Base-by-base conservation (phyloP, 768 basidiomycete genomes). In the Russula griseocarnosa region DNA sequence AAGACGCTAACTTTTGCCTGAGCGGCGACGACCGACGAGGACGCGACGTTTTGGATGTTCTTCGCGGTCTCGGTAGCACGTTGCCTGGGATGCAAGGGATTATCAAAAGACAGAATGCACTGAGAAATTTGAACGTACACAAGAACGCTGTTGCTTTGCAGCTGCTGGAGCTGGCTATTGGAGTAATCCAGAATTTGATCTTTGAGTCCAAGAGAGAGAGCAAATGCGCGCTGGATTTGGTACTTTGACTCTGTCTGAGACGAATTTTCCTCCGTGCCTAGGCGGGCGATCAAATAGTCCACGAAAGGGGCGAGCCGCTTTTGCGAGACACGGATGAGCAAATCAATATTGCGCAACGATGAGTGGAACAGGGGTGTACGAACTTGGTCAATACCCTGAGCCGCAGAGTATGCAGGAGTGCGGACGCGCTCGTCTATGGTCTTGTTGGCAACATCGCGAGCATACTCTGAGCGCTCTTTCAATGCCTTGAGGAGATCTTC, bases 261-360 rank as follows among this genome's bases (percentile, higher is more conserved):
- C 34, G 82, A 76, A 20, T 77, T 78, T 38, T 81, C 79, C 54
- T 83, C 76, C 52, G 74, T 77, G 72, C 82, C 81, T 59, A 81
- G 75, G 77, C 26, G 74, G 61, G 50, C 60, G 47, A 63, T 85
- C 60, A 92, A 77, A 69, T 83, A 86, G 71, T 92, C 83, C 38
- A 93, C 83, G 55, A 92, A 76, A 49, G 91, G 90, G n/a, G 87
- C 73, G 69, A 92, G 83, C 68, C 80, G 79, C 88, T 90, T 54
- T 53, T 30, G 28, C 42, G 13, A 10, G 67, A 4, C 65, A 22
- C 38, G 47, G 57, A 62, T 63, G 60, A 40, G 65, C 66, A 69
- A 71, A 62, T 24, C 69, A 65, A 69, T 53, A 55, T 55, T 58
- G 53, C 32, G 50, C 26, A 22, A 22, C 16, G 58, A 59, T 18